Percentiles rank a stretch among this genome's conserved stretches.
These are phyloP conservation scores for Ceratocystis alfenasii DNA, from an alignment of 2,329 filamentous ascomycete species.

Conservation along the genomic window DNA sequence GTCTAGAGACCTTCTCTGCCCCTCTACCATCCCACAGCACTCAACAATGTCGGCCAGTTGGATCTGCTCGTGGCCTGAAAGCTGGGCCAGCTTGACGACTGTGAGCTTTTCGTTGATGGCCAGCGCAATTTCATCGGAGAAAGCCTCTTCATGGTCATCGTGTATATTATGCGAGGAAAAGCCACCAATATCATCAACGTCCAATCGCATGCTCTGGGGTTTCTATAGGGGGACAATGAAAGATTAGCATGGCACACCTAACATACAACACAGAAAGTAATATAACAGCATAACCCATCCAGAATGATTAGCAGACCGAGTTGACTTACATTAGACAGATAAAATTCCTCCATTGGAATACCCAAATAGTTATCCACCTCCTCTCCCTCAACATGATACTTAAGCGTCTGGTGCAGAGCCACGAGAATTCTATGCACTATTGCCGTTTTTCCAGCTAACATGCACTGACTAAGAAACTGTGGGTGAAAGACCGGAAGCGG, in stretches of 20 bases:
- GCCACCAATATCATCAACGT: conserved; percentile 15
- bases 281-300: not conserved
- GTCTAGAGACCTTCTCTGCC: conserved; percentile 78
- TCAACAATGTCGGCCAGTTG: conserved; percentile 74
- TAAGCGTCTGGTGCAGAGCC: conserved; percentile 61
- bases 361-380: conserved; percentile 66
- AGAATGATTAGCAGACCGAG: conserved; percentile 12
- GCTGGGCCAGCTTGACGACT: conserved; percentile 59
- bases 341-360: conserved; percentile 49
- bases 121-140: conserved; percentile 59
- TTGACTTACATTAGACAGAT: conserved; percentile 29
- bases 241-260: not conserved
- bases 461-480: conserved; percentile 76
- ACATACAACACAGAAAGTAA: conserved; percentile 14
- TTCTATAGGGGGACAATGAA: not conserved
- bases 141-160: conserved; percentile 37
- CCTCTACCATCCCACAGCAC: conserved; percentile 72
- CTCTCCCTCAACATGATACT: conserved; percentile 74
- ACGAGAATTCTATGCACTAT: conserved; percentile 63
- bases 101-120: conserved; percentile 67
- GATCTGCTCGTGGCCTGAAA: conserved; percentile 78
- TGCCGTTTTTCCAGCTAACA: conserved; percentile 62
- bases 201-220: conserved; percentile 6
- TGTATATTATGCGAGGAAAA: not conserved
- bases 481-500: conserved; percentile 86